A percentile compares a stretch with the other conserved stretches of the same genome.
phyloP scores from a whole-genome alignment of 2,329 filamentous ascomycete genomes.

The Lanzia echinophila region DNA sequence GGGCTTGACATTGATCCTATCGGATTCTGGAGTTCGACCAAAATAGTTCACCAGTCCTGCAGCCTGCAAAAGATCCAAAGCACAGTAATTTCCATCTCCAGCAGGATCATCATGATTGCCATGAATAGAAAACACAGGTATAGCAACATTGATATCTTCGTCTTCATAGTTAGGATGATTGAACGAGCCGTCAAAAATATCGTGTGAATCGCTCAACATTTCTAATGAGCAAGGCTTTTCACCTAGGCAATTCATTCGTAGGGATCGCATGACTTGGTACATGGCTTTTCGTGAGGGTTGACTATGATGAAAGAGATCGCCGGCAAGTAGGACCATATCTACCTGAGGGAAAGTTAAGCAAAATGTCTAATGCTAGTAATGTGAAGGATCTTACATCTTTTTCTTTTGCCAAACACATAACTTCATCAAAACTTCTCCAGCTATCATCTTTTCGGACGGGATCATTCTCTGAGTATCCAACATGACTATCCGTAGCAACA shows the following conservation, averaged over 20 bases:
- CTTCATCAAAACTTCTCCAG: constrained; percentile 92
- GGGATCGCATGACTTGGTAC: constrained; percentile 93
- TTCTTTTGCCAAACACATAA: constrained; percentile 80
- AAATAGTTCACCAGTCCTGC: constrained; percentile 95
- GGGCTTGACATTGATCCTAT: constrained; percentile 89
- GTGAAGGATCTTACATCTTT: constrained; percentile 55
- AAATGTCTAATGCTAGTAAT: background rate
- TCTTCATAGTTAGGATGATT: constrained; percentile 98
- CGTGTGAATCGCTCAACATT: constrained; percentile 85
- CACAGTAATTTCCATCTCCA: constrained; percentile 88
- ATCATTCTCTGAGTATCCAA: constrained; percentile 91
- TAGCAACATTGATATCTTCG: constrained; percentile 91
- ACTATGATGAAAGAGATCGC: constrained; percentile 97
- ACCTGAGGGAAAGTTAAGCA: constrained; percentile 42
- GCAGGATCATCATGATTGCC: constrained; percentile 98
- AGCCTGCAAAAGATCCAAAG: constrained; percentile 83
- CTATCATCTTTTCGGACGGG: constrained; percentile 93
- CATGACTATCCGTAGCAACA: constrained; percentile 94
- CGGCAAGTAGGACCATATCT: constrained; percentile 93
- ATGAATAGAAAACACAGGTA: constrained; percentile 96
- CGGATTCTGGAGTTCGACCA: constrained; percentile 81
- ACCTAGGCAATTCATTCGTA: constrained; percentile 88
- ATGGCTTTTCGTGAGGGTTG: constrained; percentile 92
- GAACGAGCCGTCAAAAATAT: constrained; percentile 85
- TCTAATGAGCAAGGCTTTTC: constrained; percentile 94